phyloP scores from a whole-genome alignment of 179 eudicot species.

The Carnegiea gigantea region DNA sequence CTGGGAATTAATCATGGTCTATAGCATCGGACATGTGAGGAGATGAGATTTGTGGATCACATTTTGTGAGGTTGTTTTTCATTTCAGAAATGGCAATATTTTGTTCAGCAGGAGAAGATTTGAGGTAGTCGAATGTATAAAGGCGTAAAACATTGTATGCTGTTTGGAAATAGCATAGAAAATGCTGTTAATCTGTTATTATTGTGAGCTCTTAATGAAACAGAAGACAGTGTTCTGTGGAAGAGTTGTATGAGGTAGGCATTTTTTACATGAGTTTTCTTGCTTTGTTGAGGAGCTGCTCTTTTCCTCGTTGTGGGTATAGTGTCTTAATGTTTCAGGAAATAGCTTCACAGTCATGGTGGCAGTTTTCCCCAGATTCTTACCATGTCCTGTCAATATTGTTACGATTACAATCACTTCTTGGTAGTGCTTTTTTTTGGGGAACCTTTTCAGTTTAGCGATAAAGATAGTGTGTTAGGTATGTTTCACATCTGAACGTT shows the following conservation, averaged over 20 bases:
- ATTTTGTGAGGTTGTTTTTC: not conserved
- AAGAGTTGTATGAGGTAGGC: not conserved
- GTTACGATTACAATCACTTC: conserved; percentile 4
- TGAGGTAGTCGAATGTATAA: not conserved
- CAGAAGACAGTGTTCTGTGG: not conserved
- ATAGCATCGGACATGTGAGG: no score
- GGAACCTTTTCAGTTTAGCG: not conserved
- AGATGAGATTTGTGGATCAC: no score
- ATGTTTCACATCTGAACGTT: not conserved
- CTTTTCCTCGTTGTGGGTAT: not conserved
- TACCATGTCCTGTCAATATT: not conserved
- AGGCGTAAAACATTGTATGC: not conserved
- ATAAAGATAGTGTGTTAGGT: conserved; percentile 4
- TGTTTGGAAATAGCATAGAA: not conserved
- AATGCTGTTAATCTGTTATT: conserved; percentile 1
- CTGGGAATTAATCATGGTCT: no score
- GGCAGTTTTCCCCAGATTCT: not conserved
- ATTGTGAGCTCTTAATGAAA: not conserved
- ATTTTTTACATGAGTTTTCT: not conserved
- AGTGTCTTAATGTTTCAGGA: not conserved
- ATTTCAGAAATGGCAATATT: not conserved
- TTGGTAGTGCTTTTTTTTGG: not conserved
- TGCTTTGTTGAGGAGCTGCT: not conserved
- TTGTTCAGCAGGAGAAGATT: not conserved
- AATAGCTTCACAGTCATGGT: not conserved